Conservation (phyloP, 129 eudicot genomes). For the Pittosporum tobira region DNA sequence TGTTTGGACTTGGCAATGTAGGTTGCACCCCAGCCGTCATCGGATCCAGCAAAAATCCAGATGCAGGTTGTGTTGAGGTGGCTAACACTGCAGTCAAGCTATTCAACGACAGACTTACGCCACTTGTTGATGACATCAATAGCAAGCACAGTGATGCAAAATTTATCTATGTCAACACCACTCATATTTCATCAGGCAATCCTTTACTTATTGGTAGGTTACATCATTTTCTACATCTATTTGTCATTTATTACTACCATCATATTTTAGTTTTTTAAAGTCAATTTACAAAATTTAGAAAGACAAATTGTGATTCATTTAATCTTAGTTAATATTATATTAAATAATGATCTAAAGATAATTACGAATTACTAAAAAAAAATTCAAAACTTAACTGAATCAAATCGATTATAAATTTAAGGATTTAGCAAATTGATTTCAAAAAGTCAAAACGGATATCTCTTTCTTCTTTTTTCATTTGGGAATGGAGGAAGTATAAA, state of each 20-base stretch:
- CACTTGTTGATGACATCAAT: slow-evolving; percentile 28
- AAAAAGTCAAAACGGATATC: no score
- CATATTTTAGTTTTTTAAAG: no score
- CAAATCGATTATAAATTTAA: no score
- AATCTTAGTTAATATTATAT: no score
- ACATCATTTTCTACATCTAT: slow-evolving; percentile 38
- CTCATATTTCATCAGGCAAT: neutral
- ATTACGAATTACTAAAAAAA: no score
- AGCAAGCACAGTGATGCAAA: slow-evolving; percentile 11
- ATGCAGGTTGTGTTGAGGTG: slow-evolving; percentile 15
- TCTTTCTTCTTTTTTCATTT: no score
- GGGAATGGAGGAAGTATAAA: no score
- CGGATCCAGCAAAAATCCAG: slow-evolving; percentile 2
- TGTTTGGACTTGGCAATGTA: slow-evolving; percentile 25
- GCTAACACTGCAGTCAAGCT: slow-evolving; percentile 12
- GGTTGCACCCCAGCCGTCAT: slow-evolving; percentile 40
- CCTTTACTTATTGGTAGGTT: slow-evolving; percentile 1
- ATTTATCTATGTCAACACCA: slow-evolving; percentile 21
- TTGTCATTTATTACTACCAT: slow-evolving; percentile 45
- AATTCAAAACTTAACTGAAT: no score
- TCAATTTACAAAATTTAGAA: no score
- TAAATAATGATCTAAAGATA: no score
- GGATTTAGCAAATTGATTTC: no score
- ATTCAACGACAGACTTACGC: slow-evolving; percentile 30
- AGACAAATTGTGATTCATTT: no score